Evolutionary conservation across 2,329 filamentous ascomycete species (phyloP), one percentile per base, ranked within the genome.

Genomic region (Paraphoma sp.): DNA sequence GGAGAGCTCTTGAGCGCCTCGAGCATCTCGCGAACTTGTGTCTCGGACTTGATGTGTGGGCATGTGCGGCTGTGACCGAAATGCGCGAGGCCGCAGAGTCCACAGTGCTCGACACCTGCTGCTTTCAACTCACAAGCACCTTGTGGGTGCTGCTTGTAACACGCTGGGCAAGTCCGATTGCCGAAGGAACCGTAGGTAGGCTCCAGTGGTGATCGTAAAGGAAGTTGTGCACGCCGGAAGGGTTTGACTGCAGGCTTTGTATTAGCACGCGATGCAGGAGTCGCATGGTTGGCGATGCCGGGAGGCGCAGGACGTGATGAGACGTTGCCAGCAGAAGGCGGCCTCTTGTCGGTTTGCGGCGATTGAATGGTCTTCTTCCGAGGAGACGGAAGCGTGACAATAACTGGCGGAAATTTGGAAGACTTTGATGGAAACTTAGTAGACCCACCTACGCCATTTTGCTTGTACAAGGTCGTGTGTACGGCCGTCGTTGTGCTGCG

Each of bases 21-120:
- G 14, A 92, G 77, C 81, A 92, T 89, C 17, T 83, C 77, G 51
- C 83, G 81, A 14, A 92, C 80, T 67, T 91, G 84, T 3, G 82
- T 83, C 59, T 90, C 85, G 3, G 86, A 86, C 51, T 79, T 80
- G 49, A 91, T 80, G 68, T 88, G 85, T 12, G 87, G 85, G 67
- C 89, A 91, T 8, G 81, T 82, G 31, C 84, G 80, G 1, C 76
- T 74, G 51, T 80, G 70, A 2, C 86, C 87, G 18, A 86, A 80
- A 14, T 87, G 87, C 59, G 89, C 90, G 6, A 90, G 80, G 1
- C 74, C 74, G 69, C 89, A 91, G 56, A 90, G 80, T 6, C 83
- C 83, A 72, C 89, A 91, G 63, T 83, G 76, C 65, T 89, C 87
- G 2, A 83, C 79, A 1, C 86, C 85, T 8, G 84, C 82, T 5